Evolutionary conservation across 179 eudicot species (phyloP), one percentile per base, ranked within the genome.

Genomic region (Heliamphora pulchella): DNA sequence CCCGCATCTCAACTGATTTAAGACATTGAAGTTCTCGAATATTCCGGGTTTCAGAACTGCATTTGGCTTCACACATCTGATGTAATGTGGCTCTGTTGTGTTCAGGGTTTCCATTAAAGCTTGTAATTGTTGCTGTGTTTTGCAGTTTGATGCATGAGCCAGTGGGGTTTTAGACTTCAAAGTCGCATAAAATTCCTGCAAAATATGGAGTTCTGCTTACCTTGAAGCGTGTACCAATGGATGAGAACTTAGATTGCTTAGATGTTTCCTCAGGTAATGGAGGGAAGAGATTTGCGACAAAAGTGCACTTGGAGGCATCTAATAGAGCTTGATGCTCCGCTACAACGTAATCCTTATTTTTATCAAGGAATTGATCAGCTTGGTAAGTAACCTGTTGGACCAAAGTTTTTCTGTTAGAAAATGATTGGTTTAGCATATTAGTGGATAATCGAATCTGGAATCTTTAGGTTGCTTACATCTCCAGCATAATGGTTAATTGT

Each of bases 1-100:
- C 83, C 99, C 99, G 71, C 99, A 96, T 84, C 99, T 90, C 80
- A 96, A 88, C 81, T 96, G 99, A 81, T 94, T 90, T 80, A 96
- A 89, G 84, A 96, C 93, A 72, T 96, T 96, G 84, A 62, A 84
- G 86, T 92, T 96, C 89, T 96, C 99, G 78, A 96, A 96, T 71
- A 94, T 96, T 83, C 98, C 97, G 55, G 99, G 99, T 88, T 94
- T 96, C 89, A 94, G 77, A 69, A 90, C 91, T 72, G 91, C 84
- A 81, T 96, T 96, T 71, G 99, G 99, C 91, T 96, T 96, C 87
- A 96, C 97, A 86, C 99, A 96, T 85, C 99, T 92, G 89, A 96
- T 96, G 81, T 96, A 96, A 86, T 92, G 98, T 85, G 99, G 99
- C 86, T 96, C 99, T 78, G 97, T 96, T 86, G 91, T 90, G 86